Evolutionary conservation across 441 rosid species (phyloP), one percentile per base, ranked within the genome.

Genomic region (Lepidium campestre): DNA sequence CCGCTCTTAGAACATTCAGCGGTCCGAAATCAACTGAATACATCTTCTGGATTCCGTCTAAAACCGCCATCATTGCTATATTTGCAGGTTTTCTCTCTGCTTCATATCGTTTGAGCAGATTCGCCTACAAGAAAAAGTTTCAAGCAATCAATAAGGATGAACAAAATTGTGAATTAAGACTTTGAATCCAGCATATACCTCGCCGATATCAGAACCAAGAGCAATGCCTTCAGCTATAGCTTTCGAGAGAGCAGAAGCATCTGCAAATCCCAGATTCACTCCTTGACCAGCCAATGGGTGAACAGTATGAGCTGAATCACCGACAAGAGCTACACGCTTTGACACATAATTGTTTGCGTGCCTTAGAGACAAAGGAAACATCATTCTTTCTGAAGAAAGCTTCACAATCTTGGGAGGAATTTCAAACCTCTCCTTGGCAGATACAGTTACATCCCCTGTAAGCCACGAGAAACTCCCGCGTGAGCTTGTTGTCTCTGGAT

Each of bases 271-370:
- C 81, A 93, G 63, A 79, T 93, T 91, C 32, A 91, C 99, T 69
- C 99, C 97, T 80, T 93, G 99, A 67, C 97, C 99, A 39, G 97
- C 99, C 74, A 91, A 76, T 11, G 99, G 99, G 76, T 91, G 97
- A 67, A 93, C 87, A 10, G 96, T 85, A 42, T 91, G 99, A 32
- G 97, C 97, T 17, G 97, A 97, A 81, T 89, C 99, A 53, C 99
- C 95, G n/a, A 91, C 56, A 17, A 91, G 87, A 68, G 82, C 97
- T 54, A 86, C 80, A 27, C 81, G 90, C 62, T 77, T 87, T 5
- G 96, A 75, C 19, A 77, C 91, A 63, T 93, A 91, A 61, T 81
- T 65, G 6, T 78, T 84, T 18, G 96, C 95, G 52, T 93, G 96
- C 84, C 58, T 82, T 59, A 91, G 75, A 60, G 99, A 93, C 74